Conservation (phyloP, 2,329 filamentous ascomycete genomes). For the Aspergillus sp. region DNA sequence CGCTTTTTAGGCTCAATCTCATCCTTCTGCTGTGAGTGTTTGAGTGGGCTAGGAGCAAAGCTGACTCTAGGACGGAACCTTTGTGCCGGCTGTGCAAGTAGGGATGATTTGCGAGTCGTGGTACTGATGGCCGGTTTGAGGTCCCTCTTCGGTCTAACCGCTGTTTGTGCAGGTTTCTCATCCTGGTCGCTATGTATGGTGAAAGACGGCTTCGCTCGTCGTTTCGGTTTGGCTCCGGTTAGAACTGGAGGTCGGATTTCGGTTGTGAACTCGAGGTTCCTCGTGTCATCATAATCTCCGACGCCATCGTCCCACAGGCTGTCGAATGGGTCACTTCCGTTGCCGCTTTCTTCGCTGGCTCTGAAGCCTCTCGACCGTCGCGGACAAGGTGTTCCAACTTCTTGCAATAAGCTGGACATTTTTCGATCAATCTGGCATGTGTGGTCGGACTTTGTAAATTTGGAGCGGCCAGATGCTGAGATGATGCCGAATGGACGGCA, state of each 20-base stretch:
- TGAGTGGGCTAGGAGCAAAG: constrained; percentile 24
- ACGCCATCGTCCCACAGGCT: constrained; percentile 28
- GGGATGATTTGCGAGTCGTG: constrained; percentile 30
- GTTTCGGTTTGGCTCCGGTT: constrained; percentile 29
- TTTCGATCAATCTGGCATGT: not conserved
- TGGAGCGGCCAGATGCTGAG: not conserved
- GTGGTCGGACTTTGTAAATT: not conserved
- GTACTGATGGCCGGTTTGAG: constrained; percentile 11
- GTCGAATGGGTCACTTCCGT: constrained; percentile 21
- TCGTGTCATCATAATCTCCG: constrained; percentile 34
- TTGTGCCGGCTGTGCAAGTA: constrained; percentile 43
- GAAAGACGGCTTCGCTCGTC: constrained; percentile 32
- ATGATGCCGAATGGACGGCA: not conserved
- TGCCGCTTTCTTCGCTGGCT: constrained; percentile 15
- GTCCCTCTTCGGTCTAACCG: constrained; percentile 20
- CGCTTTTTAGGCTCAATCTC: constrained; percentile 7
- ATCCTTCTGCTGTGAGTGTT: constrained; percentile 11
- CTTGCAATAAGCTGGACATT: constrained; percentile 28
- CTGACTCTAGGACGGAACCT: constrained; percentile 38
- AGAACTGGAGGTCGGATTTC: constrained; percentile 35
- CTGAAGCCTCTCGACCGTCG: constrained; percentile 23
- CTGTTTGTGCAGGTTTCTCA: constrained; percentile 12
- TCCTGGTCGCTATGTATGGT: constrained; percentile 40
- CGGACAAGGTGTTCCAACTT: constrained; percentile 37
- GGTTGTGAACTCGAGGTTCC: constrained; percentile 42